These are phyloP conservation scores for Boeremia lycopersici DNA, from an alignment of 2,329 filamentous ascomycete genomes.

Conservation along the genomic window DNA sequence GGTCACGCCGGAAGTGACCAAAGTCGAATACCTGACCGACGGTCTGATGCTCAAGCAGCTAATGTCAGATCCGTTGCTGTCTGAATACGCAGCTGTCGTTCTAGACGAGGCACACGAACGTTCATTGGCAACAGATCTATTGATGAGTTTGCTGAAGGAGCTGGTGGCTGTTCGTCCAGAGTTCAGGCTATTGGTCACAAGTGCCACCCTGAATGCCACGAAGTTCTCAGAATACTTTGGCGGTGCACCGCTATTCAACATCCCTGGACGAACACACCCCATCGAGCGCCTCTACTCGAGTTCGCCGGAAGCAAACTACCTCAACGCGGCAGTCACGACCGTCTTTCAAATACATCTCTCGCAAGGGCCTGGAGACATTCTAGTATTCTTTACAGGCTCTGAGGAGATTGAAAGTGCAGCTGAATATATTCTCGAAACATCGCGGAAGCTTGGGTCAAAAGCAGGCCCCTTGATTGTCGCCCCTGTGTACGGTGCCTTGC, in stretches of 20 bases:
- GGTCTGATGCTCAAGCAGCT: constrained; percentile 92
- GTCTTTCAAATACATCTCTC: constrained; percentile 91
- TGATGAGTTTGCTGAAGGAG: constrained; percentile 88
- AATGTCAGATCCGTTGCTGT: constrained; percentile 83
- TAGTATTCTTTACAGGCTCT: constrained; percentile 94
- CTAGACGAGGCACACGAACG: constrained; percentile 98
- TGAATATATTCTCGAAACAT: constrained; percentile 82
- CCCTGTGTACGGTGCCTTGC: constrained; percentile 93
- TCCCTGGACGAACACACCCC: constrained; percentile 85
- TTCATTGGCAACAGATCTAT: constrained; percentile 87
- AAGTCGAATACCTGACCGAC: constrained; percentile 96
- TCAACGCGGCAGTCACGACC: constrained; percentile 88
- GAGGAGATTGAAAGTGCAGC: constrained; percentile 94
- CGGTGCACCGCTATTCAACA: constrained; percentile 90
- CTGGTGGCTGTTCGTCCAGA: constrained; percentile 82
- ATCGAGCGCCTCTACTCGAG: constrained; percentile 92
- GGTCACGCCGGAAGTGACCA: constrained; percentile 77
- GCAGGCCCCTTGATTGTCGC: constrained; percentile 87
- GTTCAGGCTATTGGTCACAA: constrained; percentile 88
- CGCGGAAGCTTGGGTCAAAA: constrained; percentile 81
- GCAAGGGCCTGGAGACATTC: constrained; percentile 75
- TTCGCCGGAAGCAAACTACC: constrained; percentile 90
- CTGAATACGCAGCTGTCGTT: constrained; percentile 86
- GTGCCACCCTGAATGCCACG: constrained; percentile 90
- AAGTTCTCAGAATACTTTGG: constrained; percentile 94